phyloP scores from a whole-genome alignment of 106 monocot species.

The Posidonia australis region DNA sequence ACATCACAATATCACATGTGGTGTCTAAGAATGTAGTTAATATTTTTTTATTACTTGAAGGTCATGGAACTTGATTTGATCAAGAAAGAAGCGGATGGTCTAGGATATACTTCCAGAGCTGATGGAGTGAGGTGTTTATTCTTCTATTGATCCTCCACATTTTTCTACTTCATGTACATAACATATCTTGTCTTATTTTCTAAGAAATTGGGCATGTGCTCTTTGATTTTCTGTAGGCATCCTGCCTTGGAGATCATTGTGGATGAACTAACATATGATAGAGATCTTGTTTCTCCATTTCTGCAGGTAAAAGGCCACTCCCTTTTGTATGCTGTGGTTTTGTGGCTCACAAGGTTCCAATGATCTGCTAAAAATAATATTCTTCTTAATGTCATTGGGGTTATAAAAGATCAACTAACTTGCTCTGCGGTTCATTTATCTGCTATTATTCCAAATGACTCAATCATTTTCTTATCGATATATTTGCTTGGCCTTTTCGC shows the following conservation, averaged over 20 bases:
- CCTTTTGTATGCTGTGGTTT: background rate
- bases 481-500: too few relatives aligned
- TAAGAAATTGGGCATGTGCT: background rate
- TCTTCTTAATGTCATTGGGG: background rate
- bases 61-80: slow-evolving; percentile 65
- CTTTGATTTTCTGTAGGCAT: slow-evolving; percentile 21
- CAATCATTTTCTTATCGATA: too few relatives aligned
- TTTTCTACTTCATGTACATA: slow-evolving; percentile 3
- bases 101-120: slow-evolving; percentile 52
- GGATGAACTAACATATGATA: slow-evolving; percentile 74
- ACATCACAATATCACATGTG: background rate
- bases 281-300: slow-evolving; percentile 55
- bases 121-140: slow-evolving; percentile 52
- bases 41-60: slow-evolving; percentile 27
- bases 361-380: background rate
- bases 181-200: background rate
- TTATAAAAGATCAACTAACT: background rate
- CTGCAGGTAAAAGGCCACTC: slow-evolving; percentile 31
- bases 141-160: background rate
- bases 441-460: background rate
- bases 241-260: slow-evolving; percentile 67
- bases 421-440: background rate
- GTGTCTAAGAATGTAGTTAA: background rate
- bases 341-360: background rate
- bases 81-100: slow-evolving; percentile 57